Conservation (phyloP, 139 green algal genomes). For the Gonium pectorale region DNA sequence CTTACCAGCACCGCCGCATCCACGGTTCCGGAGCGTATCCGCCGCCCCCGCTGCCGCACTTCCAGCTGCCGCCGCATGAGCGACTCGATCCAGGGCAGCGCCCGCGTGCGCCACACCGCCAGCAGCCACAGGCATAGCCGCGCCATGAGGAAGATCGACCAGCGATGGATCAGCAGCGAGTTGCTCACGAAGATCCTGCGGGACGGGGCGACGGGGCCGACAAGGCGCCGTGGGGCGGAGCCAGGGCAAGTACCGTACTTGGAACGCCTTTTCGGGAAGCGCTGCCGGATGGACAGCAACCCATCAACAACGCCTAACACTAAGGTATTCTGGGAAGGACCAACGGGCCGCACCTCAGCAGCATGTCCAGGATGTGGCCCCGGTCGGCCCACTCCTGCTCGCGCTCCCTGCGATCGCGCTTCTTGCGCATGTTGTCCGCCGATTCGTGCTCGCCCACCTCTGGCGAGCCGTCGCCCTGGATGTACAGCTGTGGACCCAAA, state of each 20-base stretch:
- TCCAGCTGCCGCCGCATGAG: neutral
- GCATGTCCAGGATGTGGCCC: neutral
- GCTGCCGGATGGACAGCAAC: too few species aligned
- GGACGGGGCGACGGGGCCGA: neutral
- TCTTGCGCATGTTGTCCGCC: neutral
- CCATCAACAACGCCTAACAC: too few species aligned
- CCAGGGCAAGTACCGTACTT: too few species aligned
- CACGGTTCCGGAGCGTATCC: neutral
- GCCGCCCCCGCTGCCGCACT: neutral
- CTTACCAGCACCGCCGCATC: slow-evolving; percentile 27
- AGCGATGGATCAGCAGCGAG: slow-evolving; percentile 9
- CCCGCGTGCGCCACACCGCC: too few species aligned
- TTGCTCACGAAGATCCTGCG: slow-evolving; percentile 12
- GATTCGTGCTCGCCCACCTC: neutral
- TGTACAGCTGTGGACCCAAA: slow-evolving; percentile 43
- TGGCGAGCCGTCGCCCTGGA: slow-evolving; percentile 9
- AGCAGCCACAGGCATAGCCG: neutral
- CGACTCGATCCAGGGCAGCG: too few species aligned
- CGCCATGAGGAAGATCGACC: neutral
- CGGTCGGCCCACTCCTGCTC: neutral
- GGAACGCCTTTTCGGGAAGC: too few species aligned
- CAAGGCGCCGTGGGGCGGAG: too few species aligned
- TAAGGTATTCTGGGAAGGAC: too few species aligned
- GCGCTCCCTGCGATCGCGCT: neutral
- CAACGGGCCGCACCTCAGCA: slow-evolving; percentile 1